phyloP scores from a whole-genome alignment of 1,284 basidiomycete genomes.

The Coniophora puteana region DNA sequence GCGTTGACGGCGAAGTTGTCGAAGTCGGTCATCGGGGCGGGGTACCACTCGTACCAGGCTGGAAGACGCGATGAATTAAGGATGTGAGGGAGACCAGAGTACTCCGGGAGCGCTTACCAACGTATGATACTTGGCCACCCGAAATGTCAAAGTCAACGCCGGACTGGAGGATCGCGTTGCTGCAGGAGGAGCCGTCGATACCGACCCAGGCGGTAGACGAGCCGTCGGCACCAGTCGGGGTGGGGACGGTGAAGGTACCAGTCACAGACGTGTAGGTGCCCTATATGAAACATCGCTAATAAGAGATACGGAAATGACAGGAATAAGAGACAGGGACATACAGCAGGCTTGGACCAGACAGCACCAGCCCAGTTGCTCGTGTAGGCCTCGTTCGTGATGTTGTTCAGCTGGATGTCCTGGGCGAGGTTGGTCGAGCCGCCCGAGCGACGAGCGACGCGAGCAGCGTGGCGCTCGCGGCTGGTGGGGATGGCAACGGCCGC shows the following conservation, averaged over 20 bases:
- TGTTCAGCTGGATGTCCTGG: neutral
- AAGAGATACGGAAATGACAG: slow-evolving; percentile 16
- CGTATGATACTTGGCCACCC: slow-evolving; percentile 19
- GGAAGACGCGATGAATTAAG: slow-evolving; percentile 18
- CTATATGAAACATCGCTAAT: too few relatives aligned
- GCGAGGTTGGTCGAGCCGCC: too few relatives aligned
- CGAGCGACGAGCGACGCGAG: slow-evolving; percentile 4
- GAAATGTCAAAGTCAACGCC: slow-evolving; percentile 27
- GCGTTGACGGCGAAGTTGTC: slow-evolving; percentile 23
- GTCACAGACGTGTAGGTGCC: too few relatives aligned
- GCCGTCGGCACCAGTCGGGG: too few relatives aligned
- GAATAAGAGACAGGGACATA: slow-evolving; percentile 7
- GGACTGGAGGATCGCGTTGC: too few relatives aligned
- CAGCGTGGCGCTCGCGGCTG: neutral
- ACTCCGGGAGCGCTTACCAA: slow-evolving; percentile 15
- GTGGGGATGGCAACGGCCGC: slow-evolving; percentile 11
- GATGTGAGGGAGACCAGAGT: neutral
- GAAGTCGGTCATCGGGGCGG: slow-evolving; percentile 28
- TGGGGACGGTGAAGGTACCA: too few relatives aligned
- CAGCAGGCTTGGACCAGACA: slow-evolving; percentile 14
- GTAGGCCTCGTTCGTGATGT: slow-evolving; percentile 11
- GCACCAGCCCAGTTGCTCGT: slow-evolving; percentile 23
- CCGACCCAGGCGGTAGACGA: slow-evolving; percentile 10
- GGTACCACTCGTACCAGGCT: too few relatives aligned
- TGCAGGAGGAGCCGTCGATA: too few relatives aligned